A percentile compares a stretch with the other conserved stretches of the same genome.
Evolutionary conservation across 108 stramenopile species (phyloP).

Genomic region (Chaetoceros tenuissimus): DNA sequence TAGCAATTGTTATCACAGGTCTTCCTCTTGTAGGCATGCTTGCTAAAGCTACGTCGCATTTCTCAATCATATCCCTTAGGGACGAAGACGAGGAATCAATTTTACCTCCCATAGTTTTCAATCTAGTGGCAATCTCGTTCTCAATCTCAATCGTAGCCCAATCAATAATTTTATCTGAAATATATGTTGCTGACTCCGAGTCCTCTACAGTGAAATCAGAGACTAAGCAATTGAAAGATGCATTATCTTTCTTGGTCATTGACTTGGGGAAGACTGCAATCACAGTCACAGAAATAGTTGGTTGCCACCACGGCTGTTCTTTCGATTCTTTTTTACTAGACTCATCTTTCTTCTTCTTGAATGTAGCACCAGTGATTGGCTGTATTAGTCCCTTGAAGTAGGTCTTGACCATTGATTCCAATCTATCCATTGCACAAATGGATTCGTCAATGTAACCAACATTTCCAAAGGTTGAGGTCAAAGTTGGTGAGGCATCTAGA

Average conservation of each 20-base stretch:
- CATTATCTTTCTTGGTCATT: conserved; percentile 29
- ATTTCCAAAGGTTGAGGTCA: conserved; percentile 52
- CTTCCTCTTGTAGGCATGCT: conserved; percentile 58
- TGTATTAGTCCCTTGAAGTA: conserved; percentile 56
- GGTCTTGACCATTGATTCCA: conserved; percentile 44
- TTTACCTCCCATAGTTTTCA: conserved; percentile 20
- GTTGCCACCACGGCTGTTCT: conserved; percentile 43
- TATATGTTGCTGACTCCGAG: conserved; percentile 29
- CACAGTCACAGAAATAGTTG: conserved; percentile 61
- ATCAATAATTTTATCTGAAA: conserved; percentile 40
- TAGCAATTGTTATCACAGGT: conserved; percentile 54
- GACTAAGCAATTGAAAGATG: conserved; percentile 51
- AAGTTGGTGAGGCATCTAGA: conserved; percentile 69
- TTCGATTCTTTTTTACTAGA: not conserved
- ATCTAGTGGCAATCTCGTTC: conserved; percentile 49
- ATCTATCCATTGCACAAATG: conserved; percentile 55
- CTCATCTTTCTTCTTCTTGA: not conserved
- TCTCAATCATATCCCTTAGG: conserved; percentile 55
- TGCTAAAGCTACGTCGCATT: conserved; percentile 61
- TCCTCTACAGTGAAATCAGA: conserved; percentile 60
- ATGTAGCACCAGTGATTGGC: conserved; percentile 27
- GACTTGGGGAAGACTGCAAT: conserved; percentile 58
- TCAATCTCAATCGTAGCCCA: conserved; percentile 72
- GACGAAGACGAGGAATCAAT: conserved; percentile 25
- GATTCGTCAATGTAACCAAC: conserved; percentile 7